Conservation (phyloP, 345 rosid species). For the Pseudoturritis turrita region DNA sequence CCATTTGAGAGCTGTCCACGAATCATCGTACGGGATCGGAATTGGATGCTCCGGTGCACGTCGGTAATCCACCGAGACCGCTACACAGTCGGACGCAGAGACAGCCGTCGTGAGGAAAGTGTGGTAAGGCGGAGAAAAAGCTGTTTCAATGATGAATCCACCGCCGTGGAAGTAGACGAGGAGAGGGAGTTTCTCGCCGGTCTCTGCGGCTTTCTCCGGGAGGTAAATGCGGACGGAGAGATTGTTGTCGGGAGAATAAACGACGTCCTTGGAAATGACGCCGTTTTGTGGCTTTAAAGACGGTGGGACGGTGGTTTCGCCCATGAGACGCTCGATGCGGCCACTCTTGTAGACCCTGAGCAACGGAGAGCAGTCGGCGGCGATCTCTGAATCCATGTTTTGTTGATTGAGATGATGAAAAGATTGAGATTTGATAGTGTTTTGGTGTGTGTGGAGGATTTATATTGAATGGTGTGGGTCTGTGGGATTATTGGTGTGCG, state of each 20-base stretch:
- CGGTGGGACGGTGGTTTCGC: slow-evolving; percentile 36
- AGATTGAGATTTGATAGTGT: not conserved
- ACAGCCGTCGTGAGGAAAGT: slow-evolving; percentile 31
- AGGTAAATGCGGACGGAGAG: slow-evolving; percentile 38
- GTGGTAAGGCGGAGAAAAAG: slow-evolving; percentile 37
- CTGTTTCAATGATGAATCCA: slow-evolving; percentile 42
- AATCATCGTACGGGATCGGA: slow-evolving; percentile 49
- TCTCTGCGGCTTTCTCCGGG: slow-evolving; percentile 26
- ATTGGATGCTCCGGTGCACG: slow-evolving; percentile 62
- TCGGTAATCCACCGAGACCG: slow-evolving; percentile 49
- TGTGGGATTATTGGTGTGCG: not conserved
- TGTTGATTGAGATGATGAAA: not conserved
- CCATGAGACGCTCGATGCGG: slow-evolving; percentile 40
- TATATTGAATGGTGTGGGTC: not conserved
- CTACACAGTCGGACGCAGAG: slow-evolving; percentile 34
- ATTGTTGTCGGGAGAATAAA: slow-evolving; percentile 25
- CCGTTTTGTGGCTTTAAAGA: slow-evolving; percentile 30
- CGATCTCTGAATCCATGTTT: slow-evolving; percentile 31
- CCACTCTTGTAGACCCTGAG: slow-evolving; percentile 43
- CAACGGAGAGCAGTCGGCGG: slow-evolving; percentile 34
- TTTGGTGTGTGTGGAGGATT: not conserved
- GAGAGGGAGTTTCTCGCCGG: slow-evolving; percentile 39
- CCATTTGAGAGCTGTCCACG: slow-evolving; percentile 58
- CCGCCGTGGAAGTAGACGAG: slow-evolving; percentile 58
- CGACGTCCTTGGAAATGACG: slow-evolving; percentile 40